phyloP scores from a whole-genome alignment of 2,329 filamentous ascomycete species.

The Huntiella moniliformis region DNA sequence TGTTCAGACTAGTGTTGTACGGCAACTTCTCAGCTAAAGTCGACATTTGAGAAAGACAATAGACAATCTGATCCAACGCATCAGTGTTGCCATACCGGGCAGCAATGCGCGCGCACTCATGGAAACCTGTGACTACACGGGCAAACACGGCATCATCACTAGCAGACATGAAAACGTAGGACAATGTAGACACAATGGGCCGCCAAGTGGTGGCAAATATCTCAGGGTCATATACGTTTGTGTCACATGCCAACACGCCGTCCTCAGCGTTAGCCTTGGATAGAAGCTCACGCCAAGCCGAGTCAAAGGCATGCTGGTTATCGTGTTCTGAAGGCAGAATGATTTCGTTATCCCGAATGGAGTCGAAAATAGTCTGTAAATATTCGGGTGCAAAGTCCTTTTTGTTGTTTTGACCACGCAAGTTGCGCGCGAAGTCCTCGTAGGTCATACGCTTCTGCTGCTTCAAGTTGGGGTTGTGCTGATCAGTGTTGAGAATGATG shows the following conservation, averaged over 20 bases:
- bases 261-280: conserved; percentile 64
- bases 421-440: conserved; percentile 66
- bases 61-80: conserved; percentile 81
- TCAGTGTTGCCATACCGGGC: conserved; percentile 67
- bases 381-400: conserved; percentile 73
- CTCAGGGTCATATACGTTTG: conserved; percentile 88
- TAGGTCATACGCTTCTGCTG: conserved; percentile 64
- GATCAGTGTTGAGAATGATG: conserved; percentile 93
- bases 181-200: conserved; percentile 81
- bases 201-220: conserved; percentile 97
- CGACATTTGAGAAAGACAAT: conserved; percentile 76
- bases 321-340: conserved; percentile 95
- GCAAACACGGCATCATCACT: conserved; percentile 92
- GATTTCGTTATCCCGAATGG: conserved; percentile 84
- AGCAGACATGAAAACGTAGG: conserved; percentile 97
- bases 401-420: conserved; percentile 76
- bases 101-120: conserved; percentile 87
- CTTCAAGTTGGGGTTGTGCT: conserved; percentile 83
- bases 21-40: conserved; percentile 59
- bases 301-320: conserved; percentile 89
- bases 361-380: conserved; percentile 70
- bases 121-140: conserved; percentile 81
- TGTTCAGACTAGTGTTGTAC: conserved; percentile 77
- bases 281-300: conserved; percentile 89
- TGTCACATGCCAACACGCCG: conserved; percentile 60